Conservation (phyloP, 208 protist species). For the Sergeia podlipaevii region DNA sequence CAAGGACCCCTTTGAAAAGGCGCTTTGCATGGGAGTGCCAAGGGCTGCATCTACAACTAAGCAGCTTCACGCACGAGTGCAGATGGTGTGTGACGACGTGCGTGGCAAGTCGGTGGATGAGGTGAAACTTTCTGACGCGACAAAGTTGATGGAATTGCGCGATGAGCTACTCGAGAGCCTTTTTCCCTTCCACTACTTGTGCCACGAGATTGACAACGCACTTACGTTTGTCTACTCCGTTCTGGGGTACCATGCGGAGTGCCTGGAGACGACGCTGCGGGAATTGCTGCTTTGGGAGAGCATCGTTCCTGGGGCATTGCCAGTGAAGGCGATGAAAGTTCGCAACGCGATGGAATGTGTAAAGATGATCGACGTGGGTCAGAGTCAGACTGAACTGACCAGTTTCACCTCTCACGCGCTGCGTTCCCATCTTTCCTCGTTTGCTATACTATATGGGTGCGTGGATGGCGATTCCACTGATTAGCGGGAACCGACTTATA, state of each 20-base stretch:
- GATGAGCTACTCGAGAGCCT: slow-evolving; percentile 36
- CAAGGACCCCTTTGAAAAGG: slow-evolving; percentile 52
- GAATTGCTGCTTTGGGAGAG: slow-evolving; percentile 85
- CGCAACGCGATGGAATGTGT: slow-evolving; percentile 54
- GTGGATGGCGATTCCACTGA: too few relatives aligned
- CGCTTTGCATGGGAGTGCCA: slow-evolving; percentile 32
- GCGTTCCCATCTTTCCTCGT: too few relatives aligned
- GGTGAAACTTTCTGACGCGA: slow-evolving; percentile 25
- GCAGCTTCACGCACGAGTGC: slow-evolving; percentile 45
- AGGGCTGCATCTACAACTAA: slow-evolving; percentile 21
- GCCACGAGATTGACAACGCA: slow-evolving; percentile 79
- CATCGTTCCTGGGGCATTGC: slow-evolving; percentile 70
- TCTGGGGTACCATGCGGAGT: slow-evolving; percentile 27
- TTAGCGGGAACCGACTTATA: too few relatives aligned
- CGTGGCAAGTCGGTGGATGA: slow-evolving; percentile 34
- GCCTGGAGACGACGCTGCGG: slow-evolving; percentile 46
- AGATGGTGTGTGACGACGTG: slow-evolving; percentile 37
- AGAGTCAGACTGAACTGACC: background rate
- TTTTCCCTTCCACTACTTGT: slow-evolving; percentile 80
- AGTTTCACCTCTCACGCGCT: slow-evolving; percentile 31
- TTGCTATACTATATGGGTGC: too few relatives aligned
- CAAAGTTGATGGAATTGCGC: slow-evolving; percentile 34
- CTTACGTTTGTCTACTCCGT: slow-evolving; percentile 83
- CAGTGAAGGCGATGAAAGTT: slow-evolving; percentile 83
- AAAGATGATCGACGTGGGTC: slow-evolving; percentile 1